Conservation (phyloP, 345 rosid genomes). For the Lumnitzera racemosa region DNA sequence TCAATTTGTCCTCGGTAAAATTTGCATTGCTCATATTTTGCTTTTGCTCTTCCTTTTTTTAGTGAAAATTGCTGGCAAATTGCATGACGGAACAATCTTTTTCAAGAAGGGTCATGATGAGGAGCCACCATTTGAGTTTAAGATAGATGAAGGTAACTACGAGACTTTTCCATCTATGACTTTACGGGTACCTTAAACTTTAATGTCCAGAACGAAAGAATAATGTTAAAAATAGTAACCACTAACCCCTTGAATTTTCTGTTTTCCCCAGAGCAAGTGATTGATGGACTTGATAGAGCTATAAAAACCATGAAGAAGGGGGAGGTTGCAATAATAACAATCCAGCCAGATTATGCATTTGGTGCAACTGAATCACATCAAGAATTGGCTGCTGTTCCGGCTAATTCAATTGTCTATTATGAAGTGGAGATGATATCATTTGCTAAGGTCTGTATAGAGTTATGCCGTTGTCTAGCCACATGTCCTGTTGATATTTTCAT, state of each 20-base stretch:
- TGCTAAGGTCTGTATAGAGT: conserved; percentile 19
- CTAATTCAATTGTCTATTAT: conserved; percentile 24
- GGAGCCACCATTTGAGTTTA: conserved; percentile 21
- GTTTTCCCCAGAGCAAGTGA: conserved; percentile 23
- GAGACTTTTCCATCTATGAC: background rate
- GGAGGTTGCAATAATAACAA: conserved; percentile 30
- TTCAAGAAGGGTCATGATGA: conserved; percentile 27
- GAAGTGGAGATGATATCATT: conserved; percentile 38
- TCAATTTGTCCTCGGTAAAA: background rate
- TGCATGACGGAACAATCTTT: conserved; percentile 24
- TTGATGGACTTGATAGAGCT: conserved; percentile 43
- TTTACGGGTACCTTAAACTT: too few relatives aligned
- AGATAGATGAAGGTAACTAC: conserved; percentile 52
- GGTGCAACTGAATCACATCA: conserved; percentile 23
- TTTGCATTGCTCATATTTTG: background rate
- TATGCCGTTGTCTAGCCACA: too few relatives aligned
- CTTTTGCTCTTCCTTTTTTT: background rate
- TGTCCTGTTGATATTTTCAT: background rate
- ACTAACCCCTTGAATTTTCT: conserved; percentile 3
- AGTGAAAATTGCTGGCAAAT: conserved; percentile 31
- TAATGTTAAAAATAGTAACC: background rate
- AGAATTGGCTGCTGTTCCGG: conserved; percentile 31
- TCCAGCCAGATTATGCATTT: conserved; percentile 37
- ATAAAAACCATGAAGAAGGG: conserved; percentile 42
- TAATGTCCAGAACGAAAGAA: too few relatives aligned